Evolutionary conservation across 305 asterid genomes (phyloP).

Genomic region (Fraxinus baroniana): DNA sequence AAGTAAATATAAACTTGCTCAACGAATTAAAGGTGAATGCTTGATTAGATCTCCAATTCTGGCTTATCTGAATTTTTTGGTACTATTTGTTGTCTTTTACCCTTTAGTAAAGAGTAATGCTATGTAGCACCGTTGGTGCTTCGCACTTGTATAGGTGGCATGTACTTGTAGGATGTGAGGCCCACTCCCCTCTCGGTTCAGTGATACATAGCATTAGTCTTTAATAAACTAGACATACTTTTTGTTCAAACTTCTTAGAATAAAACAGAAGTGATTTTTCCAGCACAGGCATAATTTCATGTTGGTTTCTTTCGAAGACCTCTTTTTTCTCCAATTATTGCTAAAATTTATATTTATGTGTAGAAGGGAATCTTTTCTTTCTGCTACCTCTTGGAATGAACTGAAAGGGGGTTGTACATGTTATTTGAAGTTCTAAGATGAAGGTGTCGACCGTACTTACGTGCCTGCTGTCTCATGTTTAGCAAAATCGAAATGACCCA

Average conservation of each 20-base stretch:
- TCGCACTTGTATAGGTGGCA: background rate
- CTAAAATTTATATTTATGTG: background rate
- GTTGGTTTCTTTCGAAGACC: background rate
- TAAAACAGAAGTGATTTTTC: background rate
- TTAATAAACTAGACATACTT: background rate
- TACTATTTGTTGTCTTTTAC: background rate
- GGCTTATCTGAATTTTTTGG: background rate
- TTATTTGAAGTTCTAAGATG: background rate
- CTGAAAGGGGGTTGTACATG: background rate
- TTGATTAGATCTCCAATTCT: conserved; percentile 17
- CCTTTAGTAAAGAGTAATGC: background rate
- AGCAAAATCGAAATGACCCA: background rate
- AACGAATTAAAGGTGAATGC: conserved; percentile 77
- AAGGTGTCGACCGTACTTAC: background rate
- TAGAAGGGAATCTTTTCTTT: background rate
- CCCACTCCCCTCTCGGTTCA: background rate
- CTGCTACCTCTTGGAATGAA: background rate
- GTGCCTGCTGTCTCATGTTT: background rate
- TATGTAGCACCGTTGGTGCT: background rate
- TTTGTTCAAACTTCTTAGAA: background rate
- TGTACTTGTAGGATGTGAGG: background rate
- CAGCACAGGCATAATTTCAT: background rate
- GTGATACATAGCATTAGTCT: background rate
- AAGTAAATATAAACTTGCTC: conserved; percentile 81
- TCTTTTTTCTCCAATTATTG: background rate